Conservation (phyloP, 805 yeast species). For the Tetrapisispora fleetii region DNA sequence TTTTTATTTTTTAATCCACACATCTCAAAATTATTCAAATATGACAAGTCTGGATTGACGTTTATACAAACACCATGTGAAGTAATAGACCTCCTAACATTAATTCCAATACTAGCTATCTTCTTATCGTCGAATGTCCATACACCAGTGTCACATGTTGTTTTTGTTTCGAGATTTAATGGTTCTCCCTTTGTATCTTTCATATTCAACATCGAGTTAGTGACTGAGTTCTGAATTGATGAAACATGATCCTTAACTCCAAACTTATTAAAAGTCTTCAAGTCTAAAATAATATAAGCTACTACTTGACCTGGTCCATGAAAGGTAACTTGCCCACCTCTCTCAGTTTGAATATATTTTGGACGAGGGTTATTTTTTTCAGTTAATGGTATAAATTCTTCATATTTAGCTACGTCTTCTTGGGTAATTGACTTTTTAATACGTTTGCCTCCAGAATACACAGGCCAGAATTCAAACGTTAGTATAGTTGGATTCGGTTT, state of each 20-base stretch:
- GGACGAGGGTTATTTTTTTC: constrained; percentile 35
- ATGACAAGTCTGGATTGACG: constrained; percentile 60
- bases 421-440: constrained; percentile 44
- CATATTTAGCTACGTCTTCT: constrained; percentile 17
- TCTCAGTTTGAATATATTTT: constrained; percentile 59
- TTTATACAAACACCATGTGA: constrained; percentile 87
- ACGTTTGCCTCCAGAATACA: constrained; percentile 87
- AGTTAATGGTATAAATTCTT: constrained; percentile 18
- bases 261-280: constrained; percentile 47
- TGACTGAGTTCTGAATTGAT: constrained; percentile 49
- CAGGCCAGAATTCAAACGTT: constrained; percentile 77
- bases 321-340: constrained; percentile 96
- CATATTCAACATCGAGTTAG: constrained; percentile 32
- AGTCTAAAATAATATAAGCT: constrained; percentile 68
- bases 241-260: constrained; percentile 58
- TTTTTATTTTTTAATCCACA: constrained; percentile 67
- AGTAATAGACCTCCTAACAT: constrained; percentile 72
- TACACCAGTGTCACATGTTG: constrained; percentile 74
- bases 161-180: constrained; percentile 21
- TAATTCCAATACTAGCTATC: constrained; percentile 84
- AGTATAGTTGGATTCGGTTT: constrained; percentile 59
- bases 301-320: constrained; percentile 96
- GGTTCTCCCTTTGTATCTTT: background rate
- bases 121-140: constrained; percentile 54
- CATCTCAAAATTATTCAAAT: constrained; percentile 63